Conservation (phyloP, 2,329 filamentous ascomycete species). For the Sporothrix dimorphospora region DNA sequence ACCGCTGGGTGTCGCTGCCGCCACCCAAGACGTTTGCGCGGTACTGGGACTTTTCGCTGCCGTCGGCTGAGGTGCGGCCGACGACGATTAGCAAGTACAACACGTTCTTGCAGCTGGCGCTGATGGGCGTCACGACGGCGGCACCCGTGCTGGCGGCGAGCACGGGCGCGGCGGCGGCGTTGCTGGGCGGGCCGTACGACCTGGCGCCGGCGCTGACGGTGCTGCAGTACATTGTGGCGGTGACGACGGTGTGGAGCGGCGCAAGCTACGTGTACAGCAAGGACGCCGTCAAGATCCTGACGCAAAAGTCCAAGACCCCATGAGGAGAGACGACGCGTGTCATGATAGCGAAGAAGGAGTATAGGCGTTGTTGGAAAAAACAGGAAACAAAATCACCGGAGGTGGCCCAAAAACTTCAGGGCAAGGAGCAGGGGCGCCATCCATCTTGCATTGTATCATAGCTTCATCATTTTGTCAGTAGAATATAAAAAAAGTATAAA, state of each 20-base stretch:
- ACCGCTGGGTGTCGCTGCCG: slow-evolving; percentile 91
- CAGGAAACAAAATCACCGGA: not conserved
- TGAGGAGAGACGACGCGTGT: not conserved
- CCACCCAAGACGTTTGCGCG: slow-evolving; percentile 87
- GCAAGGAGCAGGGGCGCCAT: slow-evolving; percentile 10
- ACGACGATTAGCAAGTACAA: slow-evolving; percentile 90
- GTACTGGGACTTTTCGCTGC: slow-evolving; percentile 97
- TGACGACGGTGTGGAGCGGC: slow-evolving; percentile 91
- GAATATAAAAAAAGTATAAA: not conserved
- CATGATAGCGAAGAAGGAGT: slow-evolving; percentile 12
- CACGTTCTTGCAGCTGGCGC: slow-evolving; percentile 84
- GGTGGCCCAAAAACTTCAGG: not conserved
- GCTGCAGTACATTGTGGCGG: slow-evolving; percentile 76
- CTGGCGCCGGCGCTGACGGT: slow-evolving; percentile 58
- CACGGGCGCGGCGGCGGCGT: not conserved
- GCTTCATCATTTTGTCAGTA: slow-evolving; percentile 4
- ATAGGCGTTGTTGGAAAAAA: not conserved
- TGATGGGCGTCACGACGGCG: slow-evolving; percentile 83
- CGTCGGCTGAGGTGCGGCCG: slow-evolving; percentile 80
- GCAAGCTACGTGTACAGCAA: slow-evolving; percentile 90
- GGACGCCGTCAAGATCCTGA: slow-evolving; percentile 85
- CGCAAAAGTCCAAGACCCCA: slow-evolving; percentile 36
- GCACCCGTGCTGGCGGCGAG: slow-evolving; percentile 65
- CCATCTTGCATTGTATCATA: slow-evolving; percentile 10
- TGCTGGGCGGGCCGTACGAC: slow-evolving; percentile 48